A percentile compares a stretch with the other conserved stretches of the same genome.
phyloP scores from a whole-genome alignment of 2,329 filamentous ascomycete genomes.

The Fusarium heterosporum region DNA sequence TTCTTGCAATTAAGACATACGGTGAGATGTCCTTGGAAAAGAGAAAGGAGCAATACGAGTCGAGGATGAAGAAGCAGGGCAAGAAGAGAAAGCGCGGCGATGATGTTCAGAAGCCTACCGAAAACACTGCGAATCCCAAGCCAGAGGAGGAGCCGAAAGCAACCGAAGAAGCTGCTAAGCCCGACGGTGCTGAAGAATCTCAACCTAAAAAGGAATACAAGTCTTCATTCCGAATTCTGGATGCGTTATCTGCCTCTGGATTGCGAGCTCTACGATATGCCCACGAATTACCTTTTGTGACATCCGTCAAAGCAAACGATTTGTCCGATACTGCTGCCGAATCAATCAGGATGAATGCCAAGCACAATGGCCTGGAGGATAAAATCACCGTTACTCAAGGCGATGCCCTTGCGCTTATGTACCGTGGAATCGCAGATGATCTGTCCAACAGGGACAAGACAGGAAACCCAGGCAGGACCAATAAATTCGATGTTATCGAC shows the following conservation, averaged over 20 bases:
- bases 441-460: constrained; percentile 57
- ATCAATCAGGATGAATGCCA: constrained; percentile 85
- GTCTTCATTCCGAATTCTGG: constrained; percentile 82
- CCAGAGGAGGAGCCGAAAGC: constrained; percentile 27
- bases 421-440: constrained; percentile 71
- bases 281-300: constrained; percentile 87
- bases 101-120: constrained; percentile 47
- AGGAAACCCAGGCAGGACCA: constrained; percentile 55
- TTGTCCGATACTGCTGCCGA: constrained; percentile 80
- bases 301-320: constrained; percentile 89
- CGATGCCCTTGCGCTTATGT: constrained; percentile 94
- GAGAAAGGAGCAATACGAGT: constrained; percentile 57
- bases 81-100: constrained; percentile 62
- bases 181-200: constrained; percentile 30
- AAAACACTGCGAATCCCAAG: constrained; percentile 12
- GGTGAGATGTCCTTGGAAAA: constrained; percentile 72
- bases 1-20: constrained; percentile 90
- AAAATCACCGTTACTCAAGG: constrained; percentile 80
- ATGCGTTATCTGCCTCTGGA: constrained; percentile 94
- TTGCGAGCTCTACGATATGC: constrained; percentile 91
- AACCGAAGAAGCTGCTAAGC: constrained; percentile 27
- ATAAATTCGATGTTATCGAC: constrained; percentile 91
- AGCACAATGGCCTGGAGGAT: constrained; percentile 80
- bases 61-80: constrained; percentile 54
- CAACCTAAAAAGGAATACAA: constrained; percentile 48